Conservation (phyloP, 2,329 filamentous ascomycete genomes). For the Cladophialophora chaetospira region DNA sequence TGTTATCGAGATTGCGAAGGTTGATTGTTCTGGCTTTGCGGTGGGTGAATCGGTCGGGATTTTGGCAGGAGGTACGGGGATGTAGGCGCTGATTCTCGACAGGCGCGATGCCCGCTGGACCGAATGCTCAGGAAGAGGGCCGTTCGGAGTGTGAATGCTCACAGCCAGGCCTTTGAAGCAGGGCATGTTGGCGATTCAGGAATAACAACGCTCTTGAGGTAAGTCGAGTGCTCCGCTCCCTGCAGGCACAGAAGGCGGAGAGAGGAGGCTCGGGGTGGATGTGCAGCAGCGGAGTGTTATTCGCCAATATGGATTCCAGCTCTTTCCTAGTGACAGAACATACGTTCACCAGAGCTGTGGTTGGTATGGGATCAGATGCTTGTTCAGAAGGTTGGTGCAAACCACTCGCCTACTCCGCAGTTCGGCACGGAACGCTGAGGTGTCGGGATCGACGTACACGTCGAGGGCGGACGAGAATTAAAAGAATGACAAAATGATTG, state of each 20-base stretch:
- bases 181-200: slow-evolving; percentile 61
- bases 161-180: slow-evolving; percentile 99
- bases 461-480: background rate
- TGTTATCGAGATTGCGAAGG: slow-evolving; percentile 97
- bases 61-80: slow-evolving; percentile 88
- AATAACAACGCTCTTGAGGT: background rate
- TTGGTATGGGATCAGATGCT: background rate
- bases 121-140: slow-evolving; percentile 86
- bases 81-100: slow-evolving; percentile 94
- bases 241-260: slow-evolving; percentile 23
- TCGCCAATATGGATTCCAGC: slow-evolving; percentile 7
- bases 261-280: slow-evolving; percentile 12
- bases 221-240: slow-evolving; percentile 23
- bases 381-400: slow-evolving; percentile 9
- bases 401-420: slow-evolving; percentile 17
- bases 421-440: slow-evolving; percentile 22
- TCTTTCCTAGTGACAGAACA: slow-evolving; percentile 5
- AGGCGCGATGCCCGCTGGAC: slow-evolving; percentile 91
- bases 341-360: background rate
- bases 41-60: slow-evolving; percentile 65
- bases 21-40: slow-evolving; percentile 84
- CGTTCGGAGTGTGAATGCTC: slow-evolving; percentile 82
- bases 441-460: slow-evolving; percentile 12
- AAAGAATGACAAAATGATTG: background rate
- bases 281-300: background rate